A percentile compares a stretch with the other conserved stretches of the same genome.
Evolutionary conservation across 2,329 filamentous ascomycete species (phyloP).

Genomic region (Beauveria varroae): DNA sequence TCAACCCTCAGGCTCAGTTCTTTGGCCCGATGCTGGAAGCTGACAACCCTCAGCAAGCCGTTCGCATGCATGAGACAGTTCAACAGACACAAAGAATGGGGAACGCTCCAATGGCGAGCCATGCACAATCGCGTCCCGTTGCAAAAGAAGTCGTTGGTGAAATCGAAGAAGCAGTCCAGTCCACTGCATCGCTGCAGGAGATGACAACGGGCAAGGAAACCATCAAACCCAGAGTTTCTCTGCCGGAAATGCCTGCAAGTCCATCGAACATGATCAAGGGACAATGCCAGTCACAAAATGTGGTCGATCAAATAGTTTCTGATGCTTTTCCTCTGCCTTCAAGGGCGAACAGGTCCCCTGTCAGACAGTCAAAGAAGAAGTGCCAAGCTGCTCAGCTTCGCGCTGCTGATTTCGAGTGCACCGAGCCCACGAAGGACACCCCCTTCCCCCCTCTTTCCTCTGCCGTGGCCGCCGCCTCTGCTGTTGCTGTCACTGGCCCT

Average conservation of each 20-base stretch:
- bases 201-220: neutral
- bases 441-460: neutral
- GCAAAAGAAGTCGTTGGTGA: neutral
- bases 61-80: neutral
- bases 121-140: neutral
- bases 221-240: neutral
- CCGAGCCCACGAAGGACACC: neutral
- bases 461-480: neutral
- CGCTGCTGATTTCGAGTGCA: neutral
- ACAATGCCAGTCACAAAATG: neutral
- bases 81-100: neutral
- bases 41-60: neutral
- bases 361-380: neutral
- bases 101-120: neutral
- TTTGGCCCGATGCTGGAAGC: neutral
- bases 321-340: neutral
- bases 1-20: neutral
- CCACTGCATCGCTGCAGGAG: neutral
- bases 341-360: neutral
- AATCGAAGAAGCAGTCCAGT: neutral
- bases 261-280: neutral
- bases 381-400: neutral
- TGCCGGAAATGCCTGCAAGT: neutral
- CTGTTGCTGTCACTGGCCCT: neutral
- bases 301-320: neutral